Base-by-base conservation (phyloP, 192 early-diverging fungal genomes). In the Mortierella hygrophila region DNA sequence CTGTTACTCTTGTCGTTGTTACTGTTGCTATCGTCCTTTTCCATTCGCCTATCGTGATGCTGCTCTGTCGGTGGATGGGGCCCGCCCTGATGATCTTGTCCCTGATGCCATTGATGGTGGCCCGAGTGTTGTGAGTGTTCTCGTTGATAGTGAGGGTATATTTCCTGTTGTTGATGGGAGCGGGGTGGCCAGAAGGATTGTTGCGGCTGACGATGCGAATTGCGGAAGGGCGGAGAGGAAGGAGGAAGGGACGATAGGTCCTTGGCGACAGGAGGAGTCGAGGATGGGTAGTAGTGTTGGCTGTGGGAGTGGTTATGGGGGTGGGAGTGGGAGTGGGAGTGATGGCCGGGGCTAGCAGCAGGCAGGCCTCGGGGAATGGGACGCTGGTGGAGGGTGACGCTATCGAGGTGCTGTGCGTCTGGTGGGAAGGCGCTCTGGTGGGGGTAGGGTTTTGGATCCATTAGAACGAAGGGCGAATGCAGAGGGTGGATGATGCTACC, bases 161-260 rank as follows among this genome's bases (percentile, higher is more conserved):
- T 29, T 65, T 60, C n/a, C 6, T 60, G 60, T 65, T 65, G 60
- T 32, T 65, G 26, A 65, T 65, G n/a, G 9, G 29, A 4, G n/a
- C n/a, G 55, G n/a, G 55, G 55, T 10, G 55, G n/a, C 55, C 55
- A 57, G 55, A 26, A 26, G 55, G 55, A 57, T 11, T 65, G 55
- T 3, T 65, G 60, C 2, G 3, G 60, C 13, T 65, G 60, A 32
- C 26, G 29, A 15, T 65, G 60, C 3, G 60, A 13, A 32, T 26
- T 65, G 26, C 35, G 11, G 60, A 65, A 65, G 60, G 60, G 26
- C 10, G 60, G 16, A 29, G 60, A 65, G 11, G 60, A 57, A 57
- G 60, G 60, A 65, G 60, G 60, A 65, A 65, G 60, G 29, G 60
- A 65, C 60, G 60, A 65, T 15, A 29, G 26, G 60, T 65, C 60